Base-by-base conservation (phyloP, 495 filamentous ascomycete genomes). In the Tuber umbilicatum region DNA sequence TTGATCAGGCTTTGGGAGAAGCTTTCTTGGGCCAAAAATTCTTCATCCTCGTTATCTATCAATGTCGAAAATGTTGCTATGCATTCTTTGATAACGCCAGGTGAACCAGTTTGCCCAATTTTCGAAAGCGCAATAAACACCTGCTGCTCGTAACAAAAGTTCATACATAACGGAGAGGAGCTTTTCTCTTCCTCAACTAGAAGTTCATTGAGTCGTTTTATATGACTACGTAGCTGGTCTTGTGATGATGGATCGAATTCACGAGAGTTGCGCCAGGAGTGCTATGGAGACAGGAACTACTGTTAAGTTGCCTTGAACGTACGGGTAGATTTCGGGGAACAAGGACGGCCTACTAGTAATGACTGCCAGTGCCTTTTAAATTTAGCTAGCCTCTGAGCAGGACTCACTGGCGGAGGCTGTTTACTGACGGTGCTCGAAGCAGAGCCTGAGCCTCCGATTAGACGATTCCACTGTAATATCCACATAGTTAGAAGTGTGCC, bases 31-130 rank as follows among this genome's bases (percentile, higher is more conserved):
- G 93, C 91, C 39, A 97, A 89, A 75, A 97, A 95, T 60, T 93
- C 91, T 79, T 97, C 94, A 82, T 97, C 93, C 83, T 97, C 94
- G 82, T 93, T 94, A 79, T 99, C 94, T 76, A 99, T 91, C 69
- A 99, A 86, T 10, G 91, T 93, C 67, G 91, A 91, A 84, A 97
- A 97, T 78, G 97, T 88, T 21, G 88, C 84, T 45, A 97, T 91
- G n/a, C 91, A 91, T 76, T 92, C 92, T 64, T 90, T 88, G 73
- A 97, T 89, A 76, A 97, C 89, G 74, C 94, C 92, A 82, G 93
- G 90, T 80, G 91, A 90, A 39, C 91, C 91, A 1, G 89, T 89
- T 1, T 91, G 87, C 7, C 93, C 94, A 73, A 97, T 91, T 83
- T 94, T 92, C 50, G 92, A 91, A 69, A 98, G 88, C 1, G 91